A percentile compares a stretch with the other conserved stretches of the same genome.
Conservation (phyloP, 129 eudicot species). For the Flaveria linearis region DNA sequence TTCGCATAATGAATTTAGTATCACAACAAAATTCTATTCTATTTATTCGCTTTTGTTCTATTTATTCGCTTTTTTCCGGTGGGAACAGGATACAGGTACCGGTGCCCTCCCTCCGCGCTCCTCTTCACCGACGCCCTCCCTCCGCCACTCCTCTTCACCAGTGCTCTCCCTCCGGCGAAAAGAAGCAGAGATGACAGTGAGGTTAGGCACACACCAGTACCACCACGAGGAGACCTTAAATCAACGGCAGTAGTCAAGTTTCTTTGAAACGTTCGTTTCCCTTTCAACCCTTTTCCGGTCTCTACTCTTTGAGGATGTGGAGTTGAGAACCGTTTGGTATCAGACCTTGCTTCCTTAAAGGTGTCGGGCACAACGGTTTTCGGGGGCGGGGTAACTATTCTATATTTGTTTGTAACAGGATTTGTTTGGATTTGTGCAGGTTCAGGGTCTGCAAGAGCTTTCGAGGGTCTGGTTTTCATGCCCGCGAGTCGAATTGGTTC, state of each 20-base stretch:
- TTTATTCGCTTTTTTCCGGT: too few relatives aligned
- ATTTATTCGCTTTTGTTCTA: too few relatives aligned
- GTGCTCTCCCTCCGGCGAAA: too few relatives aligned
- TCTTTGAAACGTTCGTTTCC: conserved; percentile 42
- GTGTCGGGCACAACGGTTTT: conserved; percentile 53
- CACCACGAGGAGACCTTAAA: conserved; percentile 34
- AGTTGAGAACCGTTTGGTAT: conserved; percentile 62
- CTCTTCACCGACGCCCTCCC: too few relatives aligned
- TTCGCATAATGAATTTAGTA: too few relatives aligned
- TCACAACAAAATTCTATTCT: too few relatives aligned
- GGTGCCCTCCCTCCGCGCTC: too few relatives aligned
- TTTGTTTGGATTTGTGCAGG: conserved; percentile 44
- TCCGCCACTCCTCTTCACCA: too few relatives aligned
- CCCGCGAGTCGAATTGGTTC: conserved; percentile 37
- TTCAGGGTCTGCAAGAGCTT: conserved; percentile 27
- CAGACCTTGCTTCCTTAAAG: conserved; percentile 73
- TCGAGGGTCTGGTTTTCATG: conserved; percentile 43
- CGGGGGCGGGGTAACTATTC: conserved; percentile 73
- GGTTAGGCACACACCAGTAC: too few relatives aligned
- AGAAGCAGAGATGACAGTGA: too few relatives aligned
- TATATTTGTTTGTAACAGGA: conserved; percentile 53
- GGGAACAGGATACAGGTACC: too few relatives aligned
- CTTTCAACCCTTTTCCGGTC: conserved; percentile 46
- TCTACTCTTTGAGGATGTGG: conserved; percentile 67
- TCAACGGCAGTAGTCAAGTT: conserved; percentile 27